Base-by-base conservation (phyloP, 169 alveolate genomes). In the Eimeria praecox region DNA sequence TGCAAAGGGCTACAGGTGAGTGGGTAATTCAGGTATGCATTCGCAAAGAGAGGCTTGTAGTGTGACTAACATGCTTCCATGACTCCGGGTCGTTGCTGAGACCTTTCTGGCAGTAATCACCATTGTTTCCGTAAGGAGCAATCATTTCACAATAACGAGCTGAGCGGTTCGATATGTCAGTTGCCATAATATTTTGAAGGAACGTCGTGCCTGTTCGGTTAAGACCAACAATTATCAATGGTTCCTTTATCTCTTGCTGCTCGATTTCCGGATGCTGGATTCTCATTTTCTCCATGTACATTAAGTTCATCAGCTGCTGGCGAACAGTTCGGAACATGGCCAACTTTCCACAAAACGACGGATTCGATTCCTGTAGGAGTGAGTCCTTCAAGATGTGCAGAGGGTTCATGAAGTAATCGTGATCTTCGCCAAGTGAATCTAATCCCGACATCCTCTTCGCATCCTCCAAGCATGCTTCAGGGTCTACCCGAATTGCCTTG, bases 171-270 rank as follows among this genome's bases (percentile, higher is more conserved):
- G 80, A 66, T 59, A 66, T 62, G 87, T 96, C 97, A 33, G 86
- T 73, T 33, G 96, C 94, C 92, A 96, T 73, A 22, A 96, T 86
- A 89, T 87, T 83, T 64, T 92, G 97, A 0, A 96, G 90, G 92
- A 96, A 86, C 4, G 96, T 96, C 14, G 96, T 93, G 66, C 96
- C 97, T 22, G 97, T 73, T n/a, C 97, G 95, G 69, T 92, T 92
- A 59, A 92, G 94, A 1, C 97, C 97, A 44, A 89, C 95, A 59
- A 92, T 96, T 80, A 96, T 59, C 30, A 96, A 71, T 10, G 97
- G 97, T 64, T 75, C 24, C 42, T 42, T 52, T 3, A 96, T 52
- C 62, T 54, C 83, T 30, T 69, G 93, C 75, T 77, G 87, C 69
- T 71, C 95, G 8, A 96, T 96, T 40, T 90, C 96, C 12, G 97